phyloP scores from a whole-genome alignment of 2,329 filamentous ascomycete species.

The Colletotrichum tanaceti region DNA sequence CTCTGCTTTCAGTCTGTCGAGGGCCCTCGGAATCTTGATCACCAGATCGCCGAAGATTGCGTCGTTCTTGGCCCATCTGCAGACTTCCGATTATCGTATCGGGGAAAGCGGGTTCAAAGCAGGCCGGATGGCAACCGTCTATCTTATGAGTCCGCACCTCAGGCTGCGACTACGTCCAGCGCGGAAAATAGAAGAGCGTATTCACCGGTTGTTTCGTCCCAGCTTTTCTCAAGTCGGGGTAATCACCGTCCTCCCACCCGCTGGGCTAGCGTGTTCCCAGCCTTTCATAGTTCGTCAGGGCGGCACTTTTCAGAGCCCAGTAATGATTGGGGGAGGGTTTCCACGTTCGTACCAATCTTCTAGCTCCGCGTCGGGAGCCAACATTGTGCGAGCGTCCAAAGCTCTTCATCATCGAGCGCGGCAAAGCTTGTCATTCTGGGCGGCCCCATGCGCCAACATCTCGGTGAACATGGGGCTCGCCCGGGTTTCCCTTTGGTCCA shows the following conservation, averaged over 20 bases:
- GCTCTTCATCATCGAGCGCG: constrained; percentile 1
- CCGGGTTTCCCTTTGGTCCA: no score
- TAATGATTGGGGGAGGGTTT: not conserved
- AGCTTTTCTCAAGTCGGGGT: constrained; percentile 30
- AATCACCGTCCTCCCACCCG: constrained; percentile 26
- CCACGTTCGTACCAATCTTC: not conserved
- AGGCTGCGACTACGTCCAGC: constrained; percentile 2
- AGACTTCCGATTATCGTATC: not conserved
- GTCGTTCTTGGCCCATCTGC: not conserved
- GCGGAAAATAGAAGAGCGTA: constrained; percentile 22
- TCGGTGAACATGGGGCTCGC: not conserved
- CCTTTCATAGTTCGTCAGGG: constrained; percentile 17
- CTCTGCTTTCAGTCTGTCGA: not conserved
- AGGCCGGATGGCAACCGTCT: constrained; percentile 5
- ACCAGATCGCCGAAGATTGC: not conserved
- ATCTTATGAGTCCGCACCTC: constrained; percentile 20
- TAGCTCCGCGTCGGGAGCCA: not conserved
- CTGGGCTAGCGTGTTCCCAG: constrained; percentile 16
- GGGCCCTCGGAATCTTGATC: not conserved
- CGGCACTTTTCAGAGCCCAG: not conserved
- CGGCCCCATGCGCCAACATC: not conserved
- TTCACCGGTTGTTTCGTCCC: constrained; percentile 21
- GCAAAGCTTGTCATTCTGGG: constrained; percentile 18
- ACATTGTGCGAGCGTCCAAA: constrained; percentile 3
- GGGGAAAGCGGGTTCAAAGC: not conserved